Evolutionary conservation across 1,284 basidiomycete genomes (phyloP).

Genomic region (Puccinia novopanici): DNA sequence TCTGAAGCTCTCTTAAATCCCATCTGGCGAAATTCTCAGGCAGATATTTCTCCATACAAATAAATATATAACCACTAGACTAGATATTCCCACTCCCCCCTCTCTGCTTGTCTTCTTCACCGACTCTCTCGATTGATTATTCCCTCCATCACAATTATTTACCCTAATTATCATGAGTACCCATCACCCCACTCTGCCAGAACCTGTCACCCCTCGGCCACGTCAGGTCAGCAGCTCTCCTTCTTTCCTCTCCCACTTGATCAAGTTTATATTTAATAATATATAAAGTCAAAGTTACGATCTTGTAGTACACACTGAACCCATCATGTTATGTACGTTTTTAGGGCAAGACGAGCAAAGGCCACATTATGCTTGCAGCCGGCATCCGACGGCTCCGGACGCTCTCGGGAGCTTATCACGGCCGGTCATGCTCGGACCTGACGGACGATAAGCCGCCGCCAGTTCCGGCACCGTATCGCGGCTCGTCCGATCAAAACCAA

Average conservation of each 20-base stretch:
- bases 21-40: too few species aligned
- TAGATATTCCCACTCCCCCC: conserved; percentile 5
- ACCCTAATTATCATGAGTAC: neutral
- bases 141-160: neutral
- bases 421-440: neutral
- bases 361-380: neutral
- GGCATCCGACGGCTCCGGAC: conserved; percentile 29
- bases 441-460: neutral
- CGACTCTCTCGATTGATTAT: conserved; percentile 18
- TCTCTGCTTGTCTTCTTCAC: neutral
- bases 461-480: neutral
- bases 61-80: neutral
- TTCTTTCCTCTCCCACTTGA: neutral
- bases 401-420: conserved; percentile 14
- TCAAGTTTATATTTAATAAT: neutral
- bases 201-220: neutral
- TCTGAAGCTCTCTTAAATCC: too few species aligned
- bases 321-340: neutral
- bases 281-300: neutral
- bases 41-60: too few species aligned
- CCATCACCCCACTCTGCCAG: neutral
- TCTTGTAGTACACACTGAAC: neutral
- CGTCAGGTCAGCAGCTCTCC: conserved; percentile 1
- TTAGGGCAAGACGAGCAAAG: conserved; percentile 16
- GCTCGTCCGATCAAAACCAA: conserved; percentile 22